phyloP scores from a whole-genome alignment of 225 moss, liverwort and hornwort species.

The Physcomitrium patens region DNA sequence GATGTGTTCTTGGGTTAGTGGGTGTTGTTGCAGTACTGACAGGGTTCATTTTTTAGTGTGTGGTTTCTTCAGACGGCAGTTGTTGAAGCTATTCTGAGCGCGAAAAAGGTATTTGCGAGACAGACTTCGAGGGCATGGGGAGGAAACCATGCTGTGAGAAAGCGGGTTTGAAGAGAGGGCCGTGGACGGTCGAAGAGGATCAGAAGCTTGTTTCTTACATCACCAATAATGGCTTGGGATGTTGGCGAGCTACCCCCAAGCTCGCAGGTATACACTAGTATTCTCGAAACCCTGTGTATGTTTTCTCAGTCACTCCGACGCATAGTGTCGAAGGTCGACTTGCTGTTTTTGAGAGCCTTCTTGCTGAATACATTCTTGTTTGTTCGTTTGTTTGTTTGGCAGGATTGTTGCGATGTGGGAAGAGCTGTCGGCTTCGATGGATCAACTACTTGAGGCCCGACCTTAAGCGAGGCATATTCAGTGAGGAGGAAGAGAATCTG shows the following conservation, averaged over 20 bases:
- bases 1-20: too few relatives aligned
- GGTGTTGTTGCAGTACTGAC: not conserved
- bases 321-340: not conserved
- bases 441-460: slow-evolving; percentile 60
- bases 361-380: not conserved
- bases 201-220: slow-evolving; percentile 45
- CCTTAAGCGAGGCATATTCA: slow-evolving; percentile 57
- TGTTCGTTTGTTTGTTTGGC: not conserved
- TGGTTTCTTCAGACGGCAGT: slow-evolving; percentile 1
- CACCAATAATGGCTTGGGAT: slow-evolving; percentile 48
- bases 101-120: slow-evolving; percentile 1
- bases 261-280: slow-evolving; percentile 37
- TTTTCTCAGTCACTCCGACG: not conserved
- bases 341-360: not conserved
- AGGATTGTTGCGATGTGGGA: slow-evolving; percentile 57
- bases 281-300: not conserved
- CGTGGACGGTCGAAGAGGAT: slow-evolving; percentile 64
- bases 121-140: slow-evolving; percentile 29
- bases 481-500: slow-evolving; percentile 46
- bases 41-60: not conserved
- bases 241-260: slow-evolving; percentile 63
- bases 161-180: slow-evolving; percentile 60
- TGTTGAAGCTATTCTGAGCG: not conserved
- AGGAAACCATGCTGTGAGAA: slow-evolving; percentile 68
- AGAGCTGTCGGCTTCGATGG: slow-evolving; percentile 66